A percentile compares a stretch with the other conserved stretches of the same genome.
Conservation (phyloP, 257 asterid species). For the Solanum etuberosum region DNA sequence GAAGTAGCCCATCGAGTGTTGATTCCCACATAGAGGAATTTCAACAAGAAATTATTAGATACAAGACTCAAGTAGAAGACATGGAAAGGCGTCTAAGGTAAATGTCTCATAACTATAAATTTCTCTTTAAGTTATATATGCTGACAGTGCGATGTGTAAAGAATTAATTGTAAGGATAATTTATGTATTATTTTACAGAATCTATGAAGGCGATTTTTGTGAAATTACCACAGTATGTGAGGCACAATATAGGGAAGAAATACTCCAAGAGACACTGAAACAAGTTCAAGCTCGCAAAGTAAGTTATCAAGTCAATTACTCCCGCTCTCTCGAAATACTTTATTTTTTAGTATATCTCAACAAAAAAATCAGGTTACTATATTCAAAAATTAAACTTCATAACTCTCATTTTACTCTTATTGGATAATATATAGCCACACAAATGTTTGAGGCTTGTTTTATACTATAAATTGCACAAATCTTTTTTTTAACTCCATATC, state of each 20-base stretch:
- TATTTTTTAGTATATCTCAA: neutral
- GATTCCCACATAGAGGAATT: slow-evolving; percentile 73
- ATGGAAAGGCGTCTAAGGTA: slow-evolving; percentile 66
- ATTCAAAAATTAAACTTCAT: neutral
- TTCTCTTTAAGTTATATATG: neutral
- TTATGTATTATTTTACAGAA: slow-evolving; percentile 12
- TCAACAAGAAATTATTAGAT: slow-evolving; percentile 54
- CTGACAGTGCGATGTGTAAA: too few species aligned
- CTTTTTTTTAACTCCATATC: neutral
- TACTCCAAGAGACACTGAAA: slow-evolving; percentile 62
- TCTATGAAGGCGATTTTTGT: slow-evolving; percentile 57
- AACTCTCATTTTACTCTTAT: neutral
- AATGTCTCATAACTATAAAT: neutral
- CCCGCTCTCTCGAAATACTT: neutral
- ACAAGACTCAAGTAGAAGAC: slow-evolving; percentile 54
- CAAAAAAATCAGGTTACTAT: neutral
- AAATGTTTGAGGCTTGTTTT: neutral
- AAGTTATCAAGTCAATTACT: neutral
- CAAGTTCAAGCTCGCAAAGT: slow-evolving; percentile 59
- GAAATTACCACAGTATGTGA: slow-evolving; percentile 48
- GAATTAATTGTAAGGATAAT: neutral
- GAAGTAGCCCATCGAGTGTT: slow-evolving; percentile 45
- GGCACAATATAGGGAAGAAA: slow-evolving; percentile 68
- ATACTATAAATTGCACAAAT: neutral
- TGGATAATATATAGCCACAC: neutral